Evolutionary conservation across 1,139 yeast genomes (phyloP).

Genomic region (Taiozyma onychis): DNA sequence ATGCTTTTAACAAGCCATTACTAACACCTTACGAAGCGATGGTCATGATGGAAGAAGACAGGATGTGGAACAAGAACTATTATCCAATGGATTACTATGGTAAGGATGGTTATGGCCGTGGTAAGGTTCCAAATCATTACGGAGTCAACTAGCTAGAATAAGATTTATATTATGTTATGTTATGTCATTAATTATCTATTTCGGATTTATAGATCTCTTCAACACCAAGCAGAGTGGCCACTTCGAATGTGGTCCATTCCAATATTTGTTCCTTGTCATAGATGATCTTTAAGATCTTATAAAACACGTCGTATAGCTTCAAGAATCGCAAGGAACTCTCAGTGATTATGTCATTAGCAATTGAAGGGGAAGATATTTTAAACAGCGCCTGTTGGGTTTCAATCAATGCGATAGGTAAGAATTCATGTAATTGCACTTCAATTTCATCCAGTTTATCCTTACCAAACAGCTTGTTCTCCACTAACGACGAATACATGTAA

Average conservation of each 20-base stretch:
- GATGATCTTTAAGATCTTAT: constrained; percentile 32
- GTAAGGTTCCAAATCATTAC: constrained; percentile 50
- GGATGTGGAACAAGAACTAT: constrained; percentile 54
- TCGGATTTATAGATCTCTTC: constrained; percentile 26
- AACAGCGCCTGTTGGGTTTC: constrained; percentile 51
- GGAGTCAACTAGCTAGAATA: constrained; percentile 4
- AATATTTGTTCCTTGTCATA: constrained; percentile 31
- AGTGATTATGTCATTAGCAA: constrained; percentile 49
- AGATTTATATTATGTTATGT: not conserved
- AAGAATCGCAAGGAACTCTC: constrained; percentile 44
- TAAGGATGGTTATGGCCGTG: constrained; percentile 90
- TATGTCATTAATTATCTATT: not conserved
- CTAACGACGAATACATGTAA: constrained; percentile 54
- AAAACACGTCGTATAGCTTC: constrained; percentile 49
- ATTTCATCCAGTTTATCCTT: constrained; percentile 36
- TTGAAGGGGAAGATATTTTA: constrained; percentile 56
- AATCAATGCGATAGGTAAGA: constrained; percentile 56
- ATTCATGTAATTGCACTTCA: constrained; percentile 40
- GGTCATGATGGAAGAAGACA: constrained; percentile 76
- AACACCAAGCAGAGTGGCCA: constrained; percentile 62
- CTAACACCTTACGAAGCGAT: constrained; percentile 95
- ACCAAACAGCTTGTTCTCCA: constrained; percentile 56
- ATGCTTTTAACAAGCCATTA: constrained; percentile 88
- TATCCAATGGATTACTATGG: constrained; percentile 98
- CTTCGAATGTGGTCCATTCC: constrained; percentile 52